phyloP scores from a whole-genome alignment of 108 stramenopile species.

The Nitzschia inconspicua region DNA sequence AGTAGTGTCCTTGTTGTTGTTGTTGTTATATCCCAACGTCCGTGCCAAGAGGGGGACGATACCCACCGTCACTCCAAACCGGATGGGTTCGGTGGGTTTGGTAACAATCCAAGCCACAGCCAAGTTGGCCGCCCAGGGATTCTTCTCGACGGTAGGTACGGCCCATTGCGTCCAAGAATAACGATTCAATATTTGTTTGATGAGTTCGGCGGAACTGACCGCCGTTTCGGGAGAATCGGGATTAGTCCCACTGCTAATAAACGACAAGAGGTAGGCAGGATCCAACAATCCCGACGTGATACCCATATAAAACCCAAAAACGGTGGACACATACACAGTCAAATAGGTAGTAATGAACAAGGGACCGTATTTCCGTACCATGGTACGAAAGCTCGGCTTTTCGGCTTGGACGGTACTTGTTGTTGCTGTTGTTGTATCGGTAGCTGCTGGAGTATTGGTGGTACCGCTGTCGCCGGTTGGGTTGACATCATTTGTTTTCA shows the following conservation, averaged over 20 bases:
- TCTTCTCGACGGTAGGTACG: conserved; percentile 55
- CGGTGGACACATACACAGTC: conserved; percentile 54
- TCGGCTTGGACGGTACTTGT: conserved; percentile 8
- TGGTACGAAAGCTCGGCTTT: conserved; percentile 19
- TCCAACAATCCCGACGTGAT: conserved; percentile 75
- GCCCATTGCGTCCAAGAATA: conserved; percentile 61
- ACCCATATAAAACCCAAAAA: conserved; percentile 50
- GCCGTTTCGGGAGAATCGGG: conserved; percentile 25
- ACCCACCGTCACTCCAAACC: conserved; percentile 68
- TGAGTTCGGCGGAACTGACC: conserved; percentile 41
- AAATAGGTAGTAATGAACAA: conserved; percentile 74
- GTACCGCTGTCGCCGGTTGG: too few relatives aligned
- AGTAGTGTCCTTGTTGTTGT: too few relatives aligned
- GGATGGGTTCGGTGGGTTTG: conserved; percentile 92
- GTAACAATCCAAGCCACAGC: conserved; percentile 90
- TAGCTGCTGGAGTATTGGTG: background rate
- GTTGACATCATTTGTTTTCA: too few relatives aligned
- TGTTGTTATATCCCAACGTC: conserved; percentile 32
- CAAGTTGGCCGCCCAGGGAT: conserved; percentile 85
- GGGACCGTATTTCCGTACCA: conserved; percentile 59
- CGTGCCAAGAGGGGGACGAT: conserved; percentile 62
- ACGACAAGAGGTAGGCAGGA: conserved; percentile 53
- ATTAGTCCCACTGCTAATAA: conserved; percentile 41
- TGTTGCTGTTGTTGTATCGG: background rate
- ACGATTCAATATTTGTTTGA: conserved; percentile 53